Evolutionary conservation across 2,329 filamentous ascomycete genomes (phyloP).

Genomic region (Fusarium anguioides): DNA sequence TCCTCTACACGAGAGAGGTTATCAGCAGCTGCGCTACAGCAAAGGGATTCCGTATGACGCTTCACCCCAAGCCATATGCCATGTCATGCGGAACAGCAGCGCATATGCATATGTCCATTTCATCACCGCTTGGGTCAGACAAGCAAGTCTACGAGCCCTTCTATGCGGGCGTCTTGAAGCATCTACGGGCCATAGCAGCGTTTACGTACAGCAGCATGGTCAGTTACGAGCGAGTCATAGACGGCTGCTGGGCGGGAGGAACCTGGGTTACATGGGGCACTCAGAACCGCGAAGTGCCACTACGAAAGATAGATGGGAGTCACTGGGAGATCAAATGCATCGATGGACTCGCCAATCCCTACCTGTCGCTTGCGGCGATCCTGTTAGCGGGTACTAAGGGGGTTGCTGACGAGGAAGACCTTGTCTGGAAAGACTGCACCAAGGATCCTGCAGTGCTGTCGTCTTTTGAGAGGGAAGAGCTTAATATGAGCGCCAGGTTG

Average conservation of each 20-base stretch:
- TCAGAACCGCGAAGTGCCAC: slow-evolving; percentile 80
- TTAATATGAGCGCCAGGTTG: slow-evolving; percentile 66
- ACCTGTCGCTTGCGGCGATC: slow-evolving; percentile 63
- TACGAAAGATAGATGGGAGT: slow-evolving; percentile 72
- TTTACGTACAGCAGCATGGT: slow-evolving; percentile 73
- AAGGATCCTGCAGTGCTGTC: slow-evolving; percentile 65
- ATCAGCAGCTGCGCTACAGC: slow-evolving; percentile 72
- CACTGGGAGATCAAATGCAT: slow-evolving; percentile 84
- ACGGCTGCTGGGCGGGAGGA: slow-evolving; percentile 82
- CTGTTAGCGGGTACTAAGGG: slow-evolving; percentile 48
- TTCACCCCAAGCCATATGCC: slow-evolving; percentile 77
- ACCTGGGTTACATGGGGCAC: slow-evolving; percentile 84
- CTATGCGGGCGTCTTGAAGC: slow-evolving; percentile 76
- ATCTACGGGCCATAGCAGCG: slow-evolving; percentile 74
- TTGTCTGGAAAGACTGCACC: slow-evolving; percentile 65
- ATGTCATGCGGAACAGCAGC: slow-evolving; percentile 70
- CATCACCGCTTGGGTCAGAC: slow-evolving; percentile 55
- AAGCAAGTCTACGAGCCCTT: slow-evolving; percentile 69
- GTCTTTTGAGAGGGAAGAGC: slow-evolving; percentile 58
- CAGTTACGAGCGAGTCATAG: slow-evolving; percentile 75
- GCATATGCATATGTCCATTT: slow-evolving; percentile 77
- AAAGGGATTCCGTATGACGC: slow-evolving; percentile 73
- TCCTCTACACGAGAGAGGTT: slow-evolving; percentile 77
- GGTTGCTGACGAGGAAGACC: slow-evolving; percentile 45
- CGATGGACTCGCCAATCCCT: slow-evolving; percentile 85